Conservation (phyloP, 1,139 yeast species). For the Scheffersomyces quercinus region DNA sequence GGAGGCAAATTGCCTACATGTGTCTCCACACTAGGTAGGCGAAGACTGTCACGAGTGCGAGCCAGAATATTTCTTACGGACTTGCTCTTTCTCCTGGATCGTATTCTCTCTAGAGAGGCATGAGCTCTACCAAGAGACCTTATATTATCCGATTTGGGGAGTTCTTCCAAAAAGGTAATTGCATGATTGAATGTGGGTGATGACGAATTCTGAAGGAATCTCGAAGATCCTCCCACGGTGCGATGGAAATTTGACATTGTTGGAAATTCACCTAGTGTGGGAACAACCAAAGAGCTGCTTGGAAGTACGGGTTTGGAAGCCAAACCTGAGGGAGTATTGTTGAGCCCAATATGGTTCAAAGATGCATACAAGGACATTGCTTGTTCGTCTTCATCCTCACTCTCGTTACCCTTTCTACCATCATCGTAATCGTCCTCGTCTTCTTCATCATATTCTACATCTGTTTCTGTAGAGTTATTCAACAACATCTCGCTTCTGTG, state of each 20-base stretch:
- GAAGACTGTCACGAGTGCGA: constrained; percentile 23
- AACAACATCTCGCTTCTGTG: constrained; percentile 2
- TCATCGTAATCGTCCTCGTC: constrained; percentile 12
- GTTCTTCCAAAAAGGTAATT: constrained; percentile 28
- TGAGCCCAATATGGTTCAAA: constrained; percentile 28
- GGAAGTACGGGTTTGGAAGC: constrained; percentile 20
- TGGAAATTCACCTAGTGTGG: constrained; percentile 49
- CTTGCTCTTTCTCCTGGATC: constrained; percentile 57
- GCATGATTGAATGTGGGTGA: constrained; percentile 4
- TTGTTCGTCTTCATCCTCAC: constrained; percentile 52
- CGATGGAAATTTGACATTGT: constrained; percentile 31
- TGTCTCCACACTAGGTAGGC: constrained; percentile 24
- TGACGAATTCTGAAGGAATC: constrained; percentile 10
- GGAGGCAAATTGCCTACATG: constrained; percentile 4
- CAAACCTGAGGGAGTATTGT: constrained; percentile 16
- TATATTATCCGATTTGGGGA: constrained; percentile 29
- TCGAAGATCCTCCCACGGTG: constrained; percentile 11
- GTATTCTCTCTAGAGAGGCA: constrained; percentile 65
- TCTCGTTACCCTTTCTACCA: constrained; percentile 30
- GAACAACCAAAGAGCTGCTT: constrained; percentile 31
- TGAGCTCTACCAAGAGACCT: constrained; percentile 65
- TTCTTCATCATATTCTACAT: constrained; percentile 9
- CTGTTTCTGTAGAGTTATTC: constrained; percentile 7
- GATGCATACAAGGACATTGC: constrained; percentile 53
- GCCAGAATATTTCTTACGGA: constrained; percentile 37